These are phyloP conservation scores for Gossypium raimondii DNA, from an alignment of 345 rosid species.

Conservation along the genomic window DNA sequence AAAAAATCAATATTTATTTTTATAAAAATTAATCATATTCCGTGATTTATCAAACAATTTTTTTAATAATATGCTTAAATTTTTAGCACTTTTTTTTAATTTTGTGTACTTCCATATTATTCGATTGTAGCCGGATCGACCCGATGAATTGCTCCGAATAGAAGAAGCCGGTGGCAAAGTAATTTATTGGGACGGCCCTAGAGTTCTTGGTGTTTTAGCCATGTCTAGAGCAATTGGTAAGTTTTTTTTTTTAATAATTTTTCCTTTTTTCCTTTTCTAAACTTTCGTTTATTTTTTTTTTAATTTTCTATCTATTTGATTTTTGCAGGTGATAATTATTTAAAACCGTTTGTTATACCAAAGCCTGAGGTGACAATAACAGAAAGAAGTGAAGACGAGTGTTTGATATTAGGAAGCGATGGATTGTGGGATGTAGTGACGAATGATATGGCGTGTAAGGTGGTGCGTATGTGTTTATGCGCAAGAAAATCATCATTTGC, in stretches of 20 bases:
- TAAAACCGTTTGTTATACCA: constrained; percentile 63
- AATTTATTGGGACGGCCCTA: constrained; percentile 65
- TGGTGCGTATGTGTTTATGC: constrained; percentile 54
- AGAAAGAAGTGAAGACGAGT: constrained; percentile 54
- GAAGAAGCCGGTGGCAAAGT: constrained; percentile 65
- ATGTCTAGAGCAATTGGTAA: constrained; percentile 75
- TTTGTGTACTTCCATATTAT: neutral
- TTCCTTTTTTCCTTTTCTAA: neutral
- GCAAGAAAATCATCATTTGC: constrained; percentile 26
- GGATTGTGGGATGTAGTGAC: constrained; percentile 80
- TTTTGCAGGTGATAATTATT: constrained; percentile 41
- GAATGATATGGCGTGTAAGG: constrained; percentile 55
- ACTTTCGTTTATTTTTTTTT: neutral
- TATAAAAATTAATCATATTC: too few species aligned
- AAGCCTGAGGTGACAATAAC: constrained; percentile 58
- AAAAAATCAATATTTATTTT: too few species aligned
- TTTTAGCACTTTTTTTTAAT: too few species aligned
- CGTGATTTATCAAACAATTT: too few species aligned
- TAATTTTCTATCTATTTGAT: neutral
- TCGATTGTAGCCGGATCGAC: constrained; percentile 59
- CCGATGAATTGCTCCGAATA: constrained; percentile 59
- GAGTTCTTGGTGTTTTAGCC: constrained; percentile 68
- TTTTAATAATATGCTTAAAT: too few species aligned
- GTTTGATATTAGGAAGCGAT: constrained; percentile 63
- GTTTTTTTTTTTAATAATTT: neutral